Percentiles rank a stretch among this genome's conserved stretches.
phyloP scores from a whole-genome alignment of 2,329 filamentous ascomycete genomes.

The Phyllosticta ampelicida region DNA sequence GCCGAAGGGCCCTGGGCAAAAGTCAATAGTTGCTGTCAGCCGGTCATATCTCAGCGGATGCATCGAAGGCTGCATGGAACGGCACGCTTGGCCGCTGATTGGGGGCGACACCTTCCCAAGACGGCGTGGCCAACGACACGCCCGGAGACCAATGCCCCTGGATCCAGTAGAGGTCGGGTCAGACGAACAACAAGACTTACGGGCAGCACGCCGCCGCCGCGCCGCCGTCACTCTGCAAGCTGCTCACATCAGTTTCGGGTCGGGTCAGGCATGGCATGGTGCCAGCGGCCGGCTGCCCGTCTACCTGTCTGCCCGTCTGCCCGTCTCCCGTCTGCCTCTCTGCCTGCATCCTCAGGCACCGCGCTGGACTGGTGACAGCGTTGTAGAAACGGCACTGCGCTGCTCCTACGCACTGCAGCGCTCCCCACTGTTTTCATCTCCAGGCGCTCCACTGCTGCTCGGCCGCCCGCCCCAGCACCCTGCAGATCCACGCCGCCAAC shows the following conservation, averaged over 20 bases:
- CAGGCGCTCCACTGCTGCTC: constrained; percentile 9
- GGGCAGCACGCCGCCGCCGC: not conserved
- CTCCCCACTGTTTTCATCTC: constrained; percentile 8
- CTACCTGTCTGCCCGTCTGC: too few relatives aligned
- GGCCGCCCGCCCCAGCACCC: constrained; percentile 7
- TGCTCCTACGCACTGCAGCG: too few relatives aligned
- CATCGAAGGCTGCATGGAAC: constrained; percentile 10
- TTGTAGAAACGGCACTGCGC: too few relatives aligned
- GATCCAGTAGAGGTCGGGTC: constrained; percentile 1
- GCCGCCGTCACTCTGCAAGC: not conserved
- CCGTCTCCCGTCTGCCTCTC: too few relatives aligned
- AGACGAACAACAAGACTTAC: not conserved
- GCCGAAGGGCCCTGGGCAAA: not conserved
- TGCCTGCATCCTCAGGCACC: not conserved
- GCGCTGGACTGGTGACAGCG: not conserved
- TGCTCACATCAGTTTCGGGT: not conserved
- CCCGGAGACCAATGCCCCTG: not conserved
- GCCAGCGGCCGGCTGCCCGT: too few relatives aligned
- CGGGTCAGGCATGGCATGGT: too few relatives aligned
- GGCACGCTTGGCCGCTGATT: not conserved
- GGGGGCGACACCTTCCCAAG: constrained; percentile 4
- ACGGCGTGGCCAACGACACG: not conserved
- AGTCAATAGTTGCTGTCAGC: constrained; percentile 2
- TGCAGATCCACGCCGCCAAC: constrained; percentile 8
- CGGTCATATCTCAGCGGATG: constrained; percentile 1